phyloP scores from a whole-genome alignment of 2,329 filamentous ascomycete species.

The Nothophoma quercina region DNA sequence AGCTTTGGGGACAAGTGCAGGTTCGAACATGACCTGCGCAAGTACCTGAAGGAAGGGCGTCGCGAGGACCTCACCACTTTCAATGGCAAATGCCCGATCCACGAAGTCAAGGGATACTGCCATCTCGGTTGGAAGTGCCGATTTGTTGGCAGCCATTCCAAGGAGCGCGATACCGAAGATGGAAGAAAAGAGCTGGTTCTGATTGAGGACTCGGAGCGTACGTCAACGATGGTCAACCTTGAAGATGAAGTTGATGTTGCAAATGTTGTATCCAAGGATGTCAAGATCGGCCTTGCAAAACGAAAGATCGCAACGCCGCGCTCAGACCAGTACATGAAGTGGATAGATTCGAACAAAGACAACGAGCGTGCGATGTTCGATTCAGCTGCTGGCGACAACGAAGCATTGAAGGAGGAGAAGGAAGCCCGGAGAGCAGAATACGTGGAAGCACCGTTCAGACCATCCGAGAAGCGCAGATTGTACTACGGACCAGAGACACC shows the following conservation, averaged over 20 bases:
- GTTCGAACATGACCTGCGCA: constrained; percentile 82
- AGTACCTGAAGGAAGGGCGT: constrained; percentile 83
- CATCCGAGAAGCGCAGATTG: constrained; percentile 90
- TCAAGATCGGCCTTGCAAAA: constrained; percentile 78
- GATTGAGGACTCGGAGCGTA: constrained; percentile 62
- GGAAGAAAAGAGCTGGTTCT: constrained; percentile 84
- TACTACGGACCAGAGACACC: constrained; percentile 97
- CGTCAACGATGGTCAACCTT: constrained; percentile 54
- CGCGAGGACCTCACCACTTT: constrained; percentile 80
- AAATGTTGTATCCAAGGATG: constrained; percentile 74
- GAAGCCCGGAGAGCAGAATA: constrained; percentile 81
- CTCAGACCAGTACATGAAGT: constrained; percentile 78
- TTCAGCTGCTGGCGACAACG: constrained; percentile 45
- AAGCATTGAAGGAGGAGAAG: constrained; percentile 38
- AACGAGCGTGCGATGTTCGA: constrained; percentile 44
- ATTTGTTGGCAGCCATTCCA: constrained; percentile 85
- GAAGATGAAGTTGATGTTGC: constrained; percentile 68
- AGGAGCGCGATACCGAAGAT: constrained; percentile 78
- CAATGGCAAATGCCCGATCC: constrained; percentile 81
- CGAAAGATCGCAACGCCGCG: constrained; percentile 74
- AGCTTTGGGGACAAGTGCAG: constrained; percentile 82
- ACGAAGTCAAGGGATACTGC: constrained; percentile 77
- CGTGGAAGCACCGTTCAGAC: constrained; percentile 83
- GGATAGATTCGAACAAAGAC: constrained; percentile 72
- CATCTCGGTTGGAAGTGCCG: constrained; percentile 92